Evolutionary conservation across 1,284 basidiomycete species (phyloP), one percentile per base, ranked within the genome.

Genomic region (Inonotus obliquus): DNA sequence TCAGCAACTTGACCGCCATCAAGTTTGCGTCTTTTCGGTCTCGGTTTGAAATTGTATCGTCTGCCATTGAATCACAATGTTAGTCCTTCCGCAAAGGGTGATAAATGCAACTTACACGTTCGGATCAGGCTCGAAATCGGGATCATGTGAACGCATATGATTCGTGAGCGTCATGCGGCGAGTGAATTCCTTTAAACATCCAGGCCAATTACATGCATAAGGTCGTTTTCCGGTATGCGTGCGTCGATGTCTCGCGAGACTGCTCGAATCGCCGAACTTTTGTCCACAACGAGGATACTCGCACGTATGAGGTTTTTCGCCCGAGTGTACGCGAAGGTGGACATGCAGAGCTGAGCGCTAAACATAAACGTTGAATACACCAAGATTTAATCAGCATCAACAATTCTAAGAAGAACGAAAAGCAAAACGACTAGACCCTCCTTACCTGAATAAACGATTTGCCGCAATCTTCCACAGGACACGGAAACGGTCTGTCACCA

Each of bases 281-380:
- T 87, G 91, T 49, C 81, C 83, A 71, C 93, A 95, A 5, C 85
- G 89, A 11, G 89, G 88, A 70, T 91, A 92, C 74, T 92, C 89
- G 75, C 92, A 95, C 63, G 81, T 83, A 73, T 94, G 92, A 1
- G 92, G 92, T 70, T 91, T 91, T 77, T 95, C 92, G 54, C 93
- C 92, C 5, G 92, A 93, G 70, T 95, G 92, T 9, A 92, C 90
- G 41, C 92, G 86, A 59, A 83, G 80, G 72, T 95, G 92, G 4
- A 95, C 93, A 55, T 91, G 90, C 61, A 95, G 76, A 23, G 93
- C 93, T 4, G 91, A 93, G 59, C 89, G 83, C 91, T 92, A 69
- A 19, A 44, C 19, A n/a, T 7, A 6, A n/a, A 44, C n/a, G 17
- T 44, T 21, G 4, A n/a, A 14, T 19, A n/a, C 4, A 32, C 4